Evolutionary conservation across 2,329 filamentous ascomycete genomes (phyloP), one percentile per base, ranked within the genome.

Genomic region (Diplodia intermedia): DNA sequence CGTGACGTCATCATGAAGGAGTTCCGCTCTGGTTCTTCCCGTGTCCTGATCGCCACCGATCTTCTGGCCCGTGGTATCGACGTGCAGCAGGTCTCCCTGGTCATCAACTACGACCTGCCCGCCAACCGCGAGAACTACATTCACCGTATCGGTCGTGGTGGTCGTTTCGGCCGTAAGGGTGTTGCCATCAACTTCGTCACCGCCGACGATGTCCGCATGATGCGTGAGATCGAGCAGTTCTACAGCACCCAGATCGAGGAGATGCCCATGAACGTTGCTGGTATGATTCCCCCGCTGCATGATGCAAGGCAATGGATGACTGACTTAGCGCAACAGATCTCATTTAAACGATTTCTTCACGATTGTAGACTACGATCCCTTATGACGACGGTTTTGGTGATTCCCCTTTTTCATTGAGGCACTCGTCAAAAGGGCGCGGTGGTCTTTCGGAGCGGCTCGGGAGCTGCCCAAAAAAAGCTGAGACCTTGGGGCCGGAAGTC

Each of bases 131-230:
- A 99, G 87, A 99, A 98, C 89, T 99, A 99, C 89, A 99, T 99
- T 80, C 95, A 99, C 86, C 92, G 95, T 82, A 99, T 99, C 79
- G 95, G 95, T 89, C 94, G 95, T 90, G 94, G 94, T 86, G 95
- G 95, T 86, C 94, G 95, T 87, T 99, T 99, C 86, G 95, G 95
- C 84, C 93, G 95, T 84, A 99, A 99, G 91, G 95, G 95, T 91
- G 95, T 99, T 82, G 95, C 95, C 79, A 99, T 99, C 89, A 99
- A 99, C 92, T 99, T 99, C 82, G 95, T 99, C 82, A 98, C 94
- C 71, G 93, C 93, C 77, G 95, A 99, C 75, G 95, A 99, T 84
- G 95, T 99, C 79, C 93, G 94, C 83, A 98, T 99, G 92, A 96
- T 99, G 92, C 90, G 95, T 82, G 95, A 99, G 85, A 99, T 99